Percentiles rank a stretch among this genome's conserved stretches.
phyloP scores from a whole-genome alignment of 345 rosid species.

The Syzygium grande region DNA sequence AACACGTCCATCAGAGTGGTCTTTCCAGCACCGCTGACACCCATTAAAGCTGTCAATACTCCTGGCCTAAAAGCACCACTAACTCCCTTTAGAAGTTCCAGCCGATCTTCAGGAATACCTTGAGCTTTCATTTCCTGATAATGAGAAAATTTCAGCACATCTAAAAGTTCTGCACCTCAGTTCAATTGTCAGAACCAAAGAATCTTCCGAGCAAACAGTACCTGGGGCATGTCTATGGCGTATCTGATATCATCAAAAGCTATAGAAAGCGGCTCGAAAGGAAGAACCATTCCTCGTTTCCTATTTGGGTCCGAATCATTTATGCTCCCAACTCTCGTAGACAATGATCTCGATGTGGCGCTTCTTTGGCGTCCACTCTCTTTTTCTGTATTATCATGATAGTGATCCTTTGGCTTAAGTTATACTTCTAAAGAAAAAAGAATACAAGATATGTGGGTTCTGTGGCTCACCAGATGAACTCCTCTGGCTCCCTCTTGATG shows the following conservation, averaged over 20 bases:
- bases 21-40: conserved; percentile 67
- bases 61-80: conserved; percentile 67
- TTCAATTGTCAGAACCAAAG: neutral
- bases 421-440: neutral
- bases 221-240: conserved; percentile 40
- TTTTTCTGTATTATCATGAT: conserved; percentile 22
- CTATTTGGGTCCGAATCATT: conserved; percentile 12
- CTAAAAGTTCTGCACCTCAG: neutral
- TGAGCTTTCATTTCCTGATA: conserved; percentile 57
- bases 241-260: conserved; percentile 52
- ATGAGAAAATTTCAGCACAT: neutral
- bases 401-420: neutral
- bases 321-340: conserved; percentile 27
- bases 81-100: conserved; percentile 55
- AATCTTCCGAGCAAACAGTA: neutral
- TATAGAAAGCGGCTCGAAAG: conserved; percentile 52
- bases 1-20: conserved; percentile 72
- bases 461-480: conserved; percentile 20
- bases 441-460: neutral
- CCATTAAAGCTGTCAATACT: conserved; percentile 63
- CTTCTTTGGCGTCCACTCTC: conserved; percentile 11
- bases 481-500: conserved; percentile 15
- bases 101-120: conserved; percentile 35
- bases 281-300: conserved; percentile 61
- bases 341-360: conserved; percentile 14